Percentiles rank a stretch among this genome's conserved stretches.
Conservation (phyloP, 768 basidiomycete genomes). For the Pulveroboletus sp. region DNA sequence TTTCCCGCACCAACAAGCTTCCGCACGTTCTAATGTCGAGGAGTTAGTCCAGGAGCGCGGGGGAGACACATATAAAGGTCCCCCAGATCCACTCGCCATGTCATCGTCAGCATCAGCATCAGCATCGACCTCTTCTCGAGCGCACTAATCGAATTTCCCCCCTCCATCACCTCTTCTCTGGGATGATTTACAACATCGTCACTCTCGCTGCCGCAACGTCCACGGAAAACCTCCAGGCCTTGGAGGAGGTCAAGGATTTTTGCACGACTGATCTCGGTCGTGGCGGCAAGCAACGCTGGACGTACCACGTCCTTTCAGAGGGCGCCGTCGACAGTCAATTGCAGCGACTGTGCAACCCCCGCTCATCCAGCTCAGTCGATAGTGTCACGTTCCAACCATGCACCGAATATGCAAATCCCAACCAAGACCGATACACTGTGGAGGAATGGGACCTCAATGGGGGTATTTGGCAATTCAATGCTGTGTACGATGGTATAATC, state of each 20-base stretch:
- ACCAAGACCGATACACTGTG: conserved; percentile 39
- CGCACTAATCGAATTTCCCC: background rate
- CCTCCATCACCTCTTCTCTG: background rate
- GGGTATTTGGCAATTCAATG: conserved; percentile 41
- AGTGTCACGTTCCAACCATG: conserved; percentile 44
- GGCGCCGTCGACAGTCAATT: conserved; percentile 38
- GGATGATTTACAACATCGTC: conserved; percentile 35
- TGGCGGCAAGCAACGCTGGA: conserved; percentile 48
- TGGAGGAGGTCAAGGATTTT: conserved; percentile 52
- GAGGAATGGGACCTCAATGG: conserved; percentile 40
- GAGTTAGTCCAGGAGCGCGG: conserved; percentile 4
- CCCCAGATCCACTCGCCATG: conserved; percentile 9
- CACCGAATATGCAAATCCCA: conserved; percentile 29
- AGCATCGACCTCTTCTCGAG: conserved; percentile 14
- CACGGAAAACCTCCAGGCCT: conserved; percentile 43
- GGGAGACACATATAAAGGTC: conserved; percentile 20
- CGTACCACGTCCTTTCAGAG: conserved; percentile 46
- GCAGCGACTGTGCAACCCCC: conserved; percentile 33
- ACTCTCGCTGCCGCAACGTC: conserved; percentile 42
- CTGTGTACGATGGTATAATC: conserved; percentile 42
- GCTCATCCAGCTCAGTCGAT: conserved; percentile 32
- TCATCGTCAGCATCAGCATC: conserved; percentile 4
- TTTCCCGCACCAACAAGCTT: conserved; percentile 16
- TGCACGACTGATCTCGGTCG: conserved; percentile 50
- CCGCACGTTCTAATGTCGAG: conserved; percentile 17